Percentiles rank a stretch among this genome's conserved stretches.
Evolutionary conservation across 2,329 filamentous ascomycete species (phyloP).

Genomic region (Fusarium sp.): DNA sequence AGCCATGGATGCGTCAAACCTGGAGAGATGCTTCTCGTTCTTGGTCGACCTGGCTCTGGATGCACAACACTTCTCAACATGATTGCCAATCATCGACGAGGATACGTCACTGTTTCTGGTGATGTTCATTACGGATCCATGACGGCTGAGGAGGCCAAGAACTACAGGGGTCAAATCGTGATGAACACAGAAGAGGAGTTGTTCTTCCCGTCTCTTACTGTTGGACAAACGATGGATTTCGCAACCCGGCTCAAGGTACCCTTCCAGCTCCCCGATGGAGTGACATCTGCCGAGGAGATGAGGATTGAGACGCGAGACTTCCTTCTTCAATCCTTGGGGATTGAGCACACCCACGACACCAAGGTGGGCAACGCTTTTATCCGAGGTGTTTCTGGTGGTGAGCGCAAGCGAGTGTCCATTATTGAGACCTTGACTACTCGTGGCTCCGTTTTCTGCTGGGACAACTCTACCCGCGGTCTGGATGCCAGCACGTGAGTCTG

Average conservation of each 20-base stretch:
- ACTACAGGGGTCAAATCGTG: constrained; percentile 69
- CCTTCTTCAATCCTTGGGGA: constrained; percentile 67
- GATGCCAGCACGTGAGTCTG: constrained; percentile 69
- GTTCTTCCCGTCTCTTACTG: constrained; percentile 76
- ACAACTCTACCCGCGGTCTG: constrained; percentile 74
- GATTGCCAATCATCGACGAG: constrained; percentile 72
- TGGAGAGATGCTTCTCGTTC: constrained; percentile 78
- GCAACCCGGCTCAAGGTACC: constrained; percentile 72
- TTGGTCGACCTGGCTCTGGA: constrained; percentile 76
- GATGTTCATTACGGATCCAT: constrained; percentile 68
- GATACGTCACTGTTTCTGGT: constrained; percentile 69
- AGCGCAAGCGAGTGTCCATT: constrained; percentile 77
- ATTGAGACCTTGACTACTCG: constrained; percentile 71
- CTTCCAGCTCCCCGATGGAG: constrained; percentile 58
- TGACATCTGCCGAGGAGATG: constrained; percentile 57
- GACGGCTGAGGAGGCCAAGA: constrained; percentile 61
- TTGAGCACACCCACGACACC: constrained; percentile 71
- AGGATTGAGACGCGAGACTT: constrained; percentile 64
- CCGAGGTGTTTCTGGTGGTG: constrained; percentile 75
- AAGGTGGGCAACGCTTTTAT: constrained; percentile 77
- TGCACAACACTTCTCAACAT: constrained; percentile 80
- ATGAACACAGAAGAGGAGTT: constrained; percentile 78
- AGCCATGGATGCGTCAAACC: constrained; percentile 78
- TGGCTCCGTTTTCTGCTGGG: constrained; percentile 73
- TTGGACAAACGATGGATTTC: constrained; percentile 78